These are phyloP conservation scores for Alternaria novae-zelandiae DNA, from an alignment of 2,329 filamentous ascomycete species.

Conservation along the genomic window DNA sequence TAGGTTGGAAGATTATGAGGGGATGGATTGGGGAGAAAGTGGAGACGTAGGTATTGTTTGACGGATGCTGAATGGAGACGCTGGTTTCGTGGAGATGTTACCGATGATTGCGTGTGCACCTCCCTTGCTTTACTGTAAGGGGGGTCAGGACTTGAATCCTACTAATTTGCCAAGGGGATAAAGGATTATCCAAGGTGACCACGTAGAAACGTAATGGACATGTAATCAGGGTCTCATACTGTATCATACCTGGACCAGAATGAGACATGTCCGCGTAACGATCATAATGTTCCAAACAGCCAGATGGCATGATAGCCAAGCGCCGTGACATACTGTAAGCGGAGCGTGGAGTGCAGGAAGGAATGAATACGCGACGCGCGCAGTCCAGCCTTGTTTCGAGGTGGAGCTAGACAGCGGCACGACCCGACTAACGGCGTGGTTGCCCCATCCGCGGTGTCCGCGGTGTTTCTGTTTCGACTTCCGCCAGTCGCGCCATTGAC, in stretches of 20 bases:
- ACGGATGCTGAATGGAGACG: neutral
- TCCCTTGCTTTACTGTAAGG: neutral
- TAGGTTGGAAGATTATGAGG: neutral
- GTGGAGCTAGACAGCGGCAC: slow-evolving; percentile 16
- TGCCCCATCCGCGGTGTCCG: neutral
- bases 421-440: slow-evolving; percentile 8
- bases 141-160: neutral
- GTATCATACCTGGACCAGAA: neutral
- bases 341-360: neutral
- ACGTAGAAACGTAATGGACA: neutral
- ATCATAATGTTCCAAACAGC: neutral
- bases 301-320: neutral
- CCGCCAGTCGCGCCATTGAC: slow-evolving; percentile 2
- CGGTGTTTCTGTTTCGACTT: slow-evolving; percentile 2
- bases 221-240: neutral
- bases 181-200: neutral
- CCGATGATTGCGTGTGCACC: neutral
- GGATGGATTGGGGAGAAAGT: neutral
- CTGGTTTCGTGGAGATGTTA: neutral
- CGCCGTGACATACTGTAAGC: neutral
- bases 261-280: neutral
- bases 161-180: neutral
- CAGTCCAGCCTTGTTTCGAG: slow-evolving; percentile 1
- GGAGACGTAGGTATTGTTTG: neutral
- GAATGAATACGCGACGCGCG: neutral